Evolutionary conservation across 306 rosid genomes (phyloP).

Genomic region (Mimosa pudica): DNA sequence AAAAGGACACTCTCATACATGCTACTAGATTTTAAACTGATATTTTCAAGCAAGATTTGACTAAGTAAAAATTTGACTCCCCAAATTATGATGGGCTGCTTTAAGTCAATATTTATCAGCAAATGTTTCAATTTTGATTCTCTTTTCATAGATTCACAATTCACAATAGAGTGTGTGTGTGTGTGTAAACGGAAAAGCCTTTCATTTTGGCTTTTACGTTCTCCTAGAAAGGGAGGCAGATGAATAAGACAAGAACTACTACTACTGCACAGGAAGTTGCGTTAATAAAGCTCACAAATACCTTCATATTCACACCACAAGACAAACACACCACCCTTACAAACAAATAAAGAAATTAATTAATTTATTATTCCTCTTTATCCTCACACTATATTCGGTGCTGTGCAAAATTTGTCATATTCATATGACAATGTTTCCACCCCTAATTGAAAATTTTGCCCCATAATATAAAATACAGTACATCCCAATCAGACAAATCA

Average conservation of each 20-base stretch:
- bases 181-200: background rate
- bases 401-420: slow-evolving; percentile 48
- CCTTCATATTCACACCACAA: slow-evolving; percentile 29
- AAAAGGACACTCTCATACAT: background rate
- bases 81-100: background rate
- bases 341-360: background rate
- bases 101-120: background rate
- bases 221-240: background rate
- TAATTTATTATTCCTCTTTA: slow-evolving; percentile 33
- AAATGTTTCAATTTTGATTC: background rate
- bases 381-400: slow-evolving; percentile 37
- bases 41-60: background rate
- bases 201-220: background rate
- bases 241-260: slow-evolving; percentile 12
- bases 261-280: slow-evolving; percentile 5
- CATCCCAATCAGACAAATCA: slow-evolving; percentile 17
- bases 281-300: slow-evolving; percentile 29
- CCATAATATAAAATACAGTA: background rate
- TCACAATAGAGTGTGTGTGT: background rate
- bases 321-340: slow-evolving; percentile 33
- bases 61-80: background rate
- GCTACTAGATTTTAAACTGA: background rate
- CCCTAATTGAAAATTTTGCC: background rate
- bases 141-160: background rate
- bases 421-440: slow-evolving; percentile 36